Percentiles rank a stretch among this genome's conserved stretches.
Evolutionary conservation across 345 rosid species (phyloP).

Genomic region (Noccaea bulbosa): DNA sequence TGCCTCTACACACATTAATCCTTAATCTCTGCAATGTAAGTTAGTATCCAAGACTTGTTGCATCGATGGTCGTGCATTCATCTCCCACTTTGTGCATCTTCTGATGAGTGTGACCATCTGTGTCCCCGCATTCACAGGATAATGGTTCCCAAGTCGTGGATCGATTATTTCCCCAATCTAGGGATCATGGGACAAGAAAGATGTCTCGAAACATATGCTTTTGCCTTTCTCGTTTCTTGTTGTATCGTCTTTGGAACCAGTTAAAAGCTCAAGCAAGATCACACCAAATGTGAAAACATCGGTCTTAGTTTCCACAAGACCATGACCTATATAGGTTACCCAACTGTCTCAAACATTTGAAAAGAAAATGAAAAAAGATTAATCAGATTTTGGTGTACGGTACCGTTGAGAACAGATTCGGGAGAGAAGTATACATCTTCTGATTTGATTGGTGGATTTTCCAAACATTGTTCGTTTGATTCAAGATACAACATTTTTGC

Average conservation of each 20-base stretch:
- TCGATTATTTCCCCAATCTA: not conserved
- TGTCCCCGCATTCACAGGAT: not conserved
- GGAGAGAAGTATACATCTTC: not conserved
- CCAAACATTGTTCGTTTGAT: not conserved
- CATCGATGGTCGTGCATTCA: not conserved
- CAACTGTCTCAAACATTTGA: not conserved
- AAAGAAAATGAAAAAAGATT: not conserved
- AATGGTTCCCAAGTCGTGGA: not conserved
- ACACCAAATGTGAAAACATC: constrained; percentile 8
- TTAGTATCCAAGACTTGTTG: not conserved
- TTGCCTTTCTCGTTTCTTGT: not conserved
- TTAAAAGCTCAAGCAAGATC: not conserved
- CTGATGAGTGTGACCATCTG: not conserved
- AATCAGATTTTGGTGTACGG: no score
- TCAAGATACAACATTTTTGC: not conserved
- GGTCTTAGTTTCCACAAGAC: not conserved
- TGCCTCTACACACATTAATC: not conserved
- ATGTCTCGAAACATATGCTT: not conserved
- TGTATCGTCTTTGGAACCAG: not conserved
- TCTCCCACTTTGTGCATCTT: constrained; percentile 2
- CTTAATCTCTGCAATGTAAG: not conserved
- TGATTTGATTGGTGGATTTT: not conserved
- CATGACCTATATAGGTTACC: not conserved
- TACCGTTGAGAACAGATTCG: not conserved
- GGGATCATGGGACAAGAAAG: not conserved